Evolutionary conservation across 2,329 filamentous ascomycete species (phyloP).

Genomic region (Talaromyces islandicus): DNA sequence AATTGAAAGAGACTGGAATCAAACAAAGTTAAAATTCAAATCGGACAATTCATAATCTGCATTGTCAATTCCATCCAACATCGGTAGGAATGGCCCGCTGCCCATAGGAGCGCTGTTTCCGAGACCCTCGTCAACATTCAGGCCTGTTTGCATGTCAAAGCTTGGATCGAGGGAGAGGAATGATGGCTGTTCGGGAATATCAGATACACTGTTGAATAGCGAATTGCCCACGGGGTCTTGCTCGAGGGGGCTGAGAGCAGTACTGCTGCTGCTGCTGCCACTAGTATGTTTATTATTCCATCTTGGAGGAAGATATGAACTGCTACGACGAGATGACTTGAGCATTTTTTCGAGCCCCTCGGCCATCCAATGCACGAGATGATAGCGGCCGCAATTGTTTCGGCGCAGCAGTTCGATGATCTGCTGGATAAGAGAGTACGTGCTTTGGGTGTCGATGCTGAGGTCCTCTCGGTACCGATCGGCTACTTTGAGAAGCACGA

Average conservation of each 20-base stretch:
- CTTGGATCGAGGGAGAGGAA: slow-evolving; percentile 11
- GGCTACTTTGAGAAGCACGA: slow-evolving; percentile 35
- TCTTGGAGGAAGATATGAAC: neutral
- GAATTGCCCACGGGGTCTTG: slow-evolving; percentile 1
- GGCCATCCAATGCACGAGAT: slow-evolving; percentile 27
- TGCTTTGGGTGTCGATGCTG: slow-evolving; percentile 20
- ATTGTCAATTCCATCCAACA: slow-evolving; percentile 8
- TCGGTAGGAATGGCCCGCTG: slow-evolving; percentile 8
- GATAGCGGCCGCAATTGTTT: slow-evolving; percentile 23
- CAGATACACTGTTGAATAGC: slow-evolving; percentile 7
- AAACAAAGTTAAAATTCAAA: slow-evolving; percentile 12
- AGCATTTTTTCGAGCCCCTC: slow-evolving; percentile 26
- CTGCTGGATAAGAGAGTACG: slow-evolving; percentile 19
- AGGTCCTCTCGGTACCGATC: slow-evolving; percentile 32
- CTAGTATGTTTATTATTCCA: slow-evolving; percentile 2
- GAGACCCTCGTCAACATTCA: slow-evolving; percentile 2
- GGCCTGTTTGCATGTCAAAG: slow-evolving; percentile 1
- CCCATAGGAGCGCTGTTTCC: neutral
- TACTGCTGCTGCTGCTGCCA: neutral
- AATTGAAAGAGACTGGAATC: neutral
- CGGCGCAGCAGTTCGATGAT: slow-evolving; percentile 23
- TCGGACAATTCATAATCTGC: slow-evolving; percentile 10
- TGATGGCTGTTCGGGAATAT: slow-evolving; percentile 11
- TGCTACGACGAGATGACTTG: slow-evolving; percentile 2
- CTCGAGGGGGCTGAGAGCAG: neutral